Percentiles rank a stretch among this genome's conserved stretches.
phyloP scores from a whole-genome alignment of 495 filamentous ascomycete genomes.

The Hypomontagnella submonticulosa region DNA sequence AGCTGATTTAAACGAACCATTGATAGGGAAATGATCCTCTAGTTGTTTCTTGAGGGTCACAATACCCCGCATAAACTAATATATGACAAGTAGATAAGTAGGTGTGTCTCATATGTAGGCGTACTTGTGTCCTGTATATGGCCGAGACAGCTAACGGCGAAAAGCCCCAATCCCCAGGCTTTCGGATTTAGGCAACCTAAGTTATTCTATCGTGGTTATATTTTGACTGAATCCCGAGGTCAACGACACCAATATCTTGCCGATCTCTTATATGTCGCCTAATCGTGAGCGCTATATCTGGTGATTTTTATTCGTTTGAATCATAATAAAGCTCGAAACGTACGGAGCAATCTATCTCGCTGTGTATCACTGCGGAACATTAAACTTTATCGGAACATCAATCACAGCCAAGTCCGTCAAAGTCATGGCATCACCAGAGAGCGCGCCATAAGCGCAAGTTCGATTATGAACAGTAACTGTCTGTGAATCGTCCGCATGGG shows the following conservation, averaged over 20 bases:
- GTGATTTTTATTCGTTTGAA: not conserved
- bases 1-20: not conserved
- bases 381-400: no score
- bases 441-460: no score
- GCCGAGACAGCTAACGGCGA: constrained; percentile 39
- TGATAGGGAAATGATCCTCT: constrained; percentile 8
- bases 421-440: no score
- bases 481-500: constrained; percentile 15
- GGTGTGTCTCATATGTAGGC: constrained; percentile 26
- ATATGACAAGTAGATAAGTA: constrained; percentile 16
- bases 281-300: not conserved
- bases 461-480: constrained; percentile 6
- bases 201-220: constrained; percentile 3
- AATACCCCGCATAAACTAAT: constrained; percentile 26
- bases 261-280: not conserved
- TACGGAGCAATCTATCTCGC: not conserved
- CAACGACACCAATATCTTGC: not conserved
- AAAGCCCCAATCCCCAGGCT: constrained; percentile 4
- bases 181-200: not conserved
- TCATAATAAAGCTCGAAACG: not conserved
- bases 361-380: not conserved
- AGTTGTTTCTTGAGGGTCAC: constrained; percentile 2
- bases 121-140: constrained; percentile 28
- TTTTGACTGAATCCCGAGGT: constrained; percentile 9
- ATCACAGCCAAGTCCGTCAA: no score